Evolutionary conservation across 176 grass and related monocot genomes (phyloP).

Genomic region (Rhynchospora breviuscula): DNA sequence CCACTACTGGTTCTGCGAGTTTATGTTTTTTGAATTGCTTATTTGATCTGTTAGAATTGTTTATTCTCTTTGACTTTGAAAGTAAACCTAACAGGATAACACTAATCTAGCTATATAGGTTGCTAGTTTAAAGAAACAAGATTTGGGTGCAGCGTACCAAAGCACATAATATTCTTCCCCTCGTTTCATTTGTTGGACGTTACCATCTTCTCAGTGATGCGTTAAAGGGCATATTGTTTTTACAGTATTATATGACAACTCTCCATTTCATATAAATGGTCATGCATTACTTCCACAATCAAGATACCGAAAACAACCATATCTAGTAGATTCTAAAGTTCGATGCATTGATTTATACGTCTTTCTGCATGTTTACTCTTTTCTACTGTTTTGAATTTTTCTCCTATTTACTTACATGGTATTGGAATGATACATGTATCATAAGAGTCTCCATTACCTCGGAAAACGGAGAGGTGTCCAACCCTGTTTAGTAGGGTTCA

Average conservation of each 20-base stretch:
- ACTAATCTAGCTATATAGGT: slow-evolving; percentile 1
- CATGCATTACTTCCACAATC: too few species aligned
- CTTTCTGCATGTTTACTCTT: neutral
- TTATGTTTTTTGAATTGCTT: too few species aligned
- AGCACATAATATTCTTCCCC: neutral
- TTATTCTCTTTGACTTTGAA: too few species aligned
- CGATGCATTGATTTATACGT: too few species aligned
- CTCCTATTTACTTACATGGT: neutral
- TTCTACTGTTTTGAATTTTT: neutral
- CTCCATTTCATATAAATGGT: neutral
- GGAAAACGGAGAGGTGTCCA: neutral
- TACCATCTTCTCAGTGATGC: neutral
- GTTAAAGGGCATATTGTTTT: neutral
- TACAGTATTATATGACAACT: neutral
- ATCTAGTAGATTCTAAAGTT: too few species aligned
- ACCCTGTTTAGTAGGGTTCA: neutral
- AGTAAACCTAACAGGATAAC: too few species aligned
- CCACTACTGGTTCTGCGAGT: too few species aligned
- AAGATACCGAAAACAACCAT: too few species aligned
- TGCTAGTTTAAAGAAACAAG: neutral
- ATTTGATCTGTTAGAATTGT: too few species aligned
- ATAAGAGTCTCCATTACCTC: neutral
- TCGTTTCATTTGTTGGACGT: neutral
- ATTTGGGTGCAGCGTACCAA: neutral
- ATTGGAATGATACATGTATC: neutral